These are phyloP conservation scores for Beauveria rudraprayagi DNA, from an alignment of 2,329 filamentous ascomycete genomes.

Conservation along the genomic window DNA sequence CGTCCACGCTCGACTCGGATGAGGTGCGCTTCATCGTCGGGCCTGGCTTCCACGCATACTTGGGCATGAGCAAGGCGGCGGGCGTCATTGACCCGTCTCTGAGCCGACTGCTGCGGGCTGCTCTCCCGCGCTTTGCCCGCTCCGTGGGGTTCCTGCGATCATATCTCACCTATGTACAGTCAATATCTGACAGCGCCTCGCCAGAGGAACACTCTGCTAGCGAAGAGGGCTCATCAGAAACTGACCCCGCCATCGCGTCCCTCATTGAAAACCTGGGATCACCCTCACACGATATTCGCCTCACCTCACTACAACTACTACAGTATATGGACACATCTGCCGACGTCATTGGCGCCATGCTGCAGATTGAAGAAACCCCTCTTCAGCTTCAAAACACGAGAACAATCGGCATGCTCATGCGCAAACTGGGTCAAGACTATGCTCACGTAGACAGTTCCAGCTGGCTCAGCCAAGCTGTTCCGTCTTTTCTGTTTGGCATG, in stretches of 20 bases:
- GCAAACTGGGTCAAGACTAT: conserved; percentile 64
- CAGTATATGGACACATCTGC: conserved; percentile 41
- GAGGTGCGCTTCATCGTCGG: conserved; percentile 67
- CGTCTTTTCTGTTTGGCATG: conserved; percentile 80
- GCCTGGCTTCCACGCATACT: conserved; percentile 65
- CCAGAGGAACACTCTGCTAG: conserved; percentile 10
- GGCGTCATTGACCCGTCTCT: conserved; percentile 51
- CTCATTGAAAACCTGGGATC: conserved; percentile 68
- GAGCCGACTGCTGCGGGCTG: conserved; percentile 57
- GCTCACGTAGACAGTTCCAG: conserved; percentile 47
- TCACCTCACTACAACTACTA: conserved; percentile 66
- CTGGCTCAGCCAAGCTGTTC: conserved; percentile 65
- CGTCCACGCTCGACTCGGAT: conserved; percentile 49
- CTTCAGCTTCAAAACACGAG: conserved; percentile 64
- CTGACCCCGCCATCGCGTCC: conserved; percentile 53
- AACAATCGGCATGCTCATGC: conserved; percentile 74
- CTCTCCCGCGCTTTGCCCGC: conserved; percentile 57
- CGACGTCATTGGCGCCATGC: conserved; percentile 44
- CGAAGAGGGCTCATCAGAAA: conserved; percentile 29
- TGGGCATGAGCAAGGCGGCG: conserved; percentile 55
- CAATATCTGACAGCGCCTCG: conserved; percentile 12
- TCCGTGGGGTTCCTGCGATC: conserved; percentile 59
- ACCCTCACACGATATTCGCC: conserved; percentile 65
- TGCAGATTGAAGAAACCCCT: conserved; percentile 72
- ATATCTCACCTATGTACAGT: conserved; percentile 47